Evolutionary conservation across 2,329 filamentous ascomycete species (phyloP), one percentile per base, ranked within the genome.

Genomic region (Thermoascus crustaceus): DNA sequence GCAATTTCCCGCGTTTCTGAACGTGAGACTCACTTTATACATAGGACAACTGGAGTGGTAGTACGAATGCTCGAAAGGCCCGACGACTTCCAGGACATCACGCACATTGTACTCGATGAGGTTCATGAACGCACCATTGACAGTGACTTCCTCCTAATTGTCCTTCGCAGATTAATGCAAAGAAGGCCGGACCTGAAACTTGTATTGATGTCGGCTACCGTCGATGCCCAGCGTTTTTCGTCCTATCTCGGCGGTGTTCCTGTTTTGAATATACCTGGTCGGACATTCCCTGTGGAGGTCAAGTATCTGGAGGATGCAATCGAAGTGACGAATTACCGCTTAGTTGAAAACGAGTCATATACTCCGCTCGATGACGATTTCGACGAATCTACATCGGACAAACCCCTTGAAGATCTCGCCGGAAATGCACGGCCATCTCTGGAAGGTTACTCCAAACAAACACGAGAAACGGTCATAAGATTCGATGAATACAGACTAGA

Each of bases 91-190:
- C 75, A 78, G 38, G 89, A 95, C 44, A 80, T 98, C 34, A 94
- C 89, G 0, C 91, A 96, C 63, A 67, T 98, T 40, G 79, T 98
- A 30, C 78, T 98, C n/a, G 91, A 98, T 53, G 91, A 98, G 61
- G 89, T 96, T 2, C 91, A 98, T 54, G 91, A 98, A 59, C 79
- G 89, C 42, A 85, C 86, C 8, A 96, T 98, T 48, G 91, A 98
- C 55, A 94, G 88, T 38, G 91, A 98, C 57, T 95, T 98, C 57
- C 69, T 98, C 21, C 72, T 98, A 10, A 91, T 98, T 47, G 84
- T 96, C 1, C 72, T 98, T 33, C 85, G 85, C 53, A 83, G 88
- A 43, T 68, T 98, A 3, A 74, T 95, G 64, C 58, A 74, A 19
- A 75, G 76, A 46, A 75, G 89, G 35, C 81, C 80, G 41, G 84